Evolutionary conservation across 441 rosid species (phyloP).

Genomic region (Aleurites moluccanus): DNA sequence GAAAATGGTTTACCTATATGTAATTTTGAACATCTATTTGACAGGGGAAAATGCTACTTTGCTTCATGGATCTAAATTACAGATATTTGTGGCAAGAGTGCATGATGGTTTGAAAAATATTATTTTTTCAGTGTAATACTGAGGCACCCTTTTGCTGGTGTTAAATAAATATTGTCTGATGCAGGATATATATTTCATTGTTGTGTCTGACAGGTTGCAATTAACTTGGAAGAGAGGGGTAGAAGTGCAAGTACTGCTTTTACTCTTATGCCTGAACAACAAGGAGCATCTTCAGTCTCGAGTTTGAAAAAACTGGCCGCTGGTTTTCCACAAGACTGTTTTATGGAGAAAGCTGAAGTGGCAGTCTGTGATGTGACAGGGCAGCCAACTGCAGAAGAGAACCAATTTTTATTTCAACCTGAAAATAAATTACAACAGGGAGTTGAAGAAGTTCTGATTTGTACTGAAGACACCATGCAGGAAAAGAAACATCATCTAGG

Average conservation of each 20-base stretch:
- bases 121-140: neutral
- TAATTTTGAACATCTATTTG: neutral
- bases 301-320: slow-evolving; percentile 21
- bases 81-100: neutral
- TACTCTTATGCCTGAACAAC: slow-evolving; percentile 26
- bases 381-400: slow-evolving; percentile 27
- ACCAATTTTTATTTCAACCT: slow-evolving; percentile 31
- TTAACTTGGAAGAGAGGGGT: slow-evolving; percentile 28
- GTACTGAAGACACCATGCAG: slow-evolving; percentile 34
- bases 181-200: slow-evolving; percentile 20
- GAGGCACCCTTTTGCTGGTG: slow-evolving; percentile 28
- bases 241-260: slow-evolving; percentile 23
- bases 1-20: neutral
- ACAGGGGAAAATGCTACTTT: neutral
- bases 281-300: slow-evolving; percentile 24
- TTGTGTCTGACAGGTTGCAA: slow-evolving; percentile 43
- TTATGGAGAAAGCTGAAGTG: slow-evolving; percentile 41
- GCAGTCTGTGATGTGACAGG: slow-evolving; percentile 32
- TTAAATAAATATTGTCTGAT: neutral
- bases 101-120: neutral
- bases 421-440: slow-evolving; percentile 28
- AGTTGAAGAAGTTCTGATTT: slow-evolving; percentile 32
- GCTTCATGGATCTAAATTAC: neutral
- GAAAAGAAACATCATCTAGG: slow-evolving; percentile 25
- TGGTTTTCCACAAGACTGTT: slow-evolving; percentile 35